Conservation (phyloP, 495 filamentous ascomycete species). For the Neurospora intermedia region DNA sequence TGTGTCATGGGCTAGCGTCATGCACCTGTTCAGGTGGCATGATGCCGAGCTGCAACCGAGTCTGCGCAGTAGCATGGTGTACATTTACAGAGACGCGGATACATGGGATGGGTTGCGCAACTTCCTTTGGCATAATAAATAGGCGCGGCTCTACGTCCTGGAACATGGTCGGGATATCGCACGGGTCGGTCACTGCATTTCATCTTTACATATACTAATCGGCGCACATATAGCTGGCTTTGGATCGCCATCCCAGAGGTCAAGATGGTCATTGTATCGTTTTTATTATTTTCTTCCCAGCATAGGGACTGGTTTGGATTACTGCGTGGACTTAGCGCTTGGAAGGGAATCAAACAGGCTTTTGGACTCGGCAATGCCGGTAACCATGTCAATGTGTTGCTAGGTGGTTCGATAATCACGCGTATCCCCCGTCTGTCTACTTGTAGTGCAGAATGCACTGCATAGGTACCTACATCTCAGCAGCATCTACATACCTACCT, state of each 20-base stretch:
- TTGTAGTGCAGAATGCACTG: background rate
- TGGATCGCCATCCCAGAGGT: no score
- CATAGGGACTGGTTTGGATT: background rate
- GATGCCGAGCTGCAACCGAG: constrained; percentile 81
- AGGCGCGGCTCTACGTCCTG: background rate
- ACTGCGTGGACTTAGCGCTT: background rate
- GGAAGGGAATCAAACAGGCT: background rate
- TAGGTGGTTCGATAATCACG: background rate
- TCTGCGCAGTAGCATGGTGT: constrained; percentile 92
- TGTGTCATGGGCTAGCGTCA: constrained; percentile 80
- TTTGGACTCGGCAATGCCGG: background rate
- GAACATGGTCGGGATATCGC: background rate
- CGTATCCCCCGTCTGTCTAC: background rate
- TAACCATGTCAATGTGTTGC: background rate
- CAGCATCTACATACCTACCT: no score
- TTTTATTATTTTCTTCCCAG: background rate
- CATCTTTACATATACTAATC: background rate
- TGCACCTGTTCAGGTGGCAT: constrained; percentile 91
- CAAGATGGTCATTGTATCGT: no score
- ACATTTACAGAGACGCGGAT: constrained; percentile 82
- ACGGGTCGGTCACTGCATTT: background rate
- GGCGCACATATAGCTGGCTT: background rate
- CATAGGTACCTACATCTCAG: no score
- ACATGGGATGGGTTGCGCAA: constrained; percentile 74
- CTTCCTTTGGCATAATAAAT: constrained; percentile 80